A percentile compares a stretch with the other conserved stretches of the same genome.
Evolutionary conservation across 441 rosid genomes (phyloP).

Genomic region (Brassica hybrid): DNA sequence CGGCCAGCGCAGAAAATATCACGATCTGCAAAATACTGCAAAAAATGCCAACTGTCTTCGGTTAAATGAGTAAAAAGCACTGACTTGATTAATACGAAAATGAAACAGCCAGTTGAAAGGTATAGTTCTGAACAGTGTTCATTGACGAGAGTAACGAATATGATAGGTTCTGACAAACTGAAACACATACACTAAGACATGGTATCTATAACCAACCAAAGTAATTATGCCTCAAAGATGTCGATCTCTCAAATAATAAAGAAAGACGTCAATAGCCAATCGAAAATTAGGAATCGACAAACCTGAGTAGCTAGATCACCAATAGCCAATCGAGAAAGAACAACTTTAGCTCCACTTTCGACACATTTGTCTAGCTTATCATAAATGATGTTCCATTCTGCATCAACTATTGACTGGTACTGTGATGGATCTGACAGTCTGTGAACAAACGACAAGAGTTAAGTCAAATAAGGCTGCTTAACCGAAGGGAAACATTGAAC

Average conservation of each 20-base stretch:
- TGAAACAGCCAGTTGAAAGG: constrained; percentile 13
- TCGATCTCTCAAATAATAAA: background rate
- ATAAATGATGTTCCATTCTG: constrained; percentile 99
- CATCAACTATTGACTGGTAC: constrained; percentile 99
- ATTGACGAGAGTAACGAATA: constrained; percentile 12
- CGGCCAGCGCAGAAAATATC: constrained; percentile 99
- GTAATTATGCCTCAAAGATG: constrained; percentile 26
- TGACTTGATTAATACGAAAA: constrained; percentile 7
- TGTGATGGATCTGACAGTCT: constrained; percentile 97
- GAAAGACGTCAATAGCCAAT: constrained; percentile 17
- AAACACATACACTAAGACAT: constrained; percentile 8
- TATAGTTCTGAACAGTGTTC: background rate
- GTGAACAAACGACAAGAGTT: constrained; percentile 34
- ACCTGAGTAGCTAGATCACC: constrained; percentile 99
- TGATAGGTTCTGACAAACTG: background rate
- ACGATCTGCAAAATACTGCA: constrained; percentile 98
- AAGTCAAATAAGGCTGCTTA: constrained; percentile 14
- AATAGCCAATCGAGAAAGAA: constrained; percentile 97
- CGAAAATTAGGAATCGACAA: constrained; percentile 16
- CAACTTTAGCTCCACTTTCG: constrained; percentile 90
- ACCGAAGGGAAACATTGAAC: background rate
- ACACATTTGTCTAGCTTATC: constrained; percentile 98
- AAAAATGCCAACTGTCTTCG: constrained; percentile 4
- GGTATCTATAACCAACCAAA: constrained; percentile 23
- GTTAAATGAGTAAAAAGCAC: constrained; percentile 20